phyloP scores from a whole-genome alignment of 148 eudicot species.

The Persicaria tinctoria region DNA sequence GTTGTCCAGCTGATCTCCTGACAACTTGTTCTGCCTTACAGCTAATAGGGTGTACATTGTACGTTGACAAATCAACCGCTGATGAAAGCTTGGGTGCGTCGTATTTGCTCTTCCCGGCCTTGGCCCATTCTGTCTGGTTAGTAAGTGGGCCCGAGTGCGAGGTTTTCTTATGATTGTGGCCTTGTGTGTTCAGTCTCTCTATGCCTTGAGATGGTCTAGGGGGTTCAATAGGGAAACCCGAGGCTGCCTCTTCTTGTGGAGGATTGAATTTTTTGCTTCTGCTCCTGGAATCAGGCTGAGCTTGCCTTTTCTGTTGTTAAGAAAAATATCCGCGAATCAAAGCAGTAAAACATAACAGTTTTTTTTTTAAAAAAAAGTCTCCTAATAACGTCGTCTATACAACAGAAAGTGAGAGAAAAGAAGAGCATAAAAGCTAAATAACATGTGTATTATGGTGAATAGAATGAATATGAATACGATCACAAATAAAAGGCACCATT shows the following conservation, averaged over 20 bases:
- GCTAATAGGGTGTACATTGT: conserved; percentile 37
- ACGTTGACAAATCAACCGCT: conserved; percentile 37
- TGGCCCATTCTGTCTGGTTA: conserved; percentile 62
- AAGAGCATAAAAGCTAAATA: background rate
- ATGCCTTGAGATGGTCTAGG: conserved; percentile 59
- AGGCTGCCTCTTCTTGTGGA: conserved; percentile 81
- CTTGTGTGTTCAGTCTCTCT: conserved; percentile 31
- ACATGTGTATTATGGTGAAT: no score
- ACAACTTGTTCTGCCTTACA: conserved; percentile 50
- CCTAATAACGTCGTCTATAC: background rate
- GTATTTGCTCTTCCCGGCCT: conserved; percentile 52
- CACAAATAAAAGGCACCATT: no score
- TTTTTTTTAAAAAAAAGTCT: background rate
- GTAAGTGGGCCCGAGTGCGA: conserved; percentile 90
- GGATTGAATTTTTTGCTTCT: conserved; percentile 86
- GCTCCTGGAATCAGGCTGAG: conserved; percentile 57
- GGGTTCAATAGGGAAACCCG: conserved; percentile 93
- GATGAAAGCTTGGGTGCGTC: conserved; percentile 54
- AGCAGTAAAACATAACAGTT: background rate
- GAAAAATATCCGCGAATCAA: background rate
- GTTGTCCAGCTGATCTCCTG: conserved; percentile 53
- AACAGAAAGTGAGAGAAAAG: background rate
- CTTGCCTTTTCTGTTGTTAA: conserved; percentile 53
- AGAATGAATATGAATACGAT: no score
- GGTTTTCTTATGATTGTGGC: conserved; percentile 45